Percentiles rank a stretch among this genome's conserved stretches.
phyloP scores from a whole-genome alignment of 768 basidiomycete genomes.

The Lactarius psammicola region DNA sequence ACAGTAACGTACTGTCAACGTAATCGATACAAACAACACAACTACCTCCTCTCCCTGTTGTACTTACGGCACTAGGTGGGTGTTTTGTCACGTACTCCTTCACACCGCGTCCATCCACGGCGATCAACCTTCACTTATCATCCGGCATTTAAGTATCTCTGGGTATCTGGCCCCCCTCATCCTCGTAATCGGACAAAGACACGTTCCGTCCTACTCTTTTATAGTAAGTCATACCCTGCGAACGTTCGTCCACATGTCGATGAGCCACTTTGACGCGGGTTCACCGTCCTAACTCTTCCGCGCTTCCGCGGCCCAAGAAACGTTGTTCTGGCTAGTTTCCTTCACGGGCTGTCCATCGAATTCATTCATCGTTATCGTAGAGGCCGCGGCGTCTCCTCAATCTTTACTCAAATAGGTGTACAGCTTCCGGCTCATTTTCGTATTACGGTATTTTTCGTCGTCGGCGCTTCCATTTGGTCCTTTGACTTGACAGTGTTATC shows the following conservation, averaged over 20 bases:
- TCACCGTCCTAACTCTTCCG: slow-evolving; percentile 1
- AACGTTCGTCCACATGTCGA: background rate
- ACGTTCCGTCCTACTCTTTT: background rate
- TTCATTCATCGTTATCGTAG: background rate
- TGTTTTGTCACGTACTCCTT: background rate
- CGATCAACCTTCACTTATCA: background rate
- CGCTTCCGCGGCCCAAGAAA: slow-evolving; percentile 2
- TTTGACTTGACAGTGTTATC: background rate
- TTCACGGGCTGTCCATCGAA: background rate
- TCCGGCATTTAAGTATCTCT: background rate
- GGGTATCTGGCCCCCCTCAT: background rate
- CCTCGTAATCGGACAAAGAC: background rate
- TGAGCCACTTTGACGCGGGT: slow-evolving; percentile 5
- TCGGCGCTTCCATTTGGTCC: background rate
- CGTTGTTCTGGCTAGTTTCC: background rate
- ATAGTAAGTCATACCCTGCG: background rate
- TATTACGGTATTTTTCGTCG: slow-evolving; percentile 33
- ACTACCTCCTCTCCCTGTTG: background rate
- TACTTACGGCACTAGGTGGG: background rate
- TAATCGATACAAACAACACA: background rate
- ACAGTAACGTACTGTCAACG: background rate
- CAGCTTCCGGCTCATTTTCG: slow-evolving; percentile 45
- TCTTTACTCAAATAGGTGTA: slow-evolving; percentile 48
- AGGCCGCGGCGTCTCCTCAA: slow-evolving; percentile 45
- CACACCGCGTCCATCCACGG: background rate